phyloP scores from a whole-genome alignment of 148 eudicot genomes.

The Persicaria maculosa region DNA sequence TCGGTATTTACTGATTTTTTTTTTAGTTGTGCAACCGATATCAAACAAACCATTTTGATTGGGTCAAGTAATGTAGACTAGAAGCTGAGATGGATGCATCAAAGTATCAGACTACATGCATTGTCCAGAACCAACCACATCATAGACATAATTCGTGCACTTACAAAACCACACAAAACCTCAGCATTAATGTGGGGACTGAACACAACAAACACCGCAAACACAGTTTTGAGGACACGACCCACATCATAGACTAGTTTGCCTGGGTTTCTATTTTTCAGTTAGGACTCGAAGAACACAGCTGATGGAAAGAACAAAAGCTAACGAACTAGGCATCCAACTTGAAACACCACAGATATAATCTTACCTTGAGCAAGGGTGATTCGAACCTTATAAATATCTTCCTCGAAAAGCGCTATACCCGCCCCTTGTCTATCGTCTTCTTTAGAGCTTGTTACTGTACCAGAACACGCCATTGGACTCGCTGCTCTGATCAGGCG shows the following conservation, averaged over 20 bases:
- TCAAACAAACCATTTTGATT: too few species aligned
- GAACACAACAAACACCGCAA: not conserved
- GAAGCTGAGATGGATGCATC: too few species aligned
- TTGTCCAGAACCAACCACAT: too few species aligned
- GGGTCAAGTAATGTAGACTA: too few species aligned
- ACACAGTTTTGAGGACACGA: constrained; percentile 3
- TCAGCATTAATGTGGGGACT: too few species aligned
- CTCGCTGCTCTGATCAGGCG: constrained; percentile 43
- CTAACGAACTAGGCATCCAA: not conserved
- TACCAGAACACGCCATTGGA: constrained; percentile 78
- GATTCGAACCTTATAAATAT: not conserved
- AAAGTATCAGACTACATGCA: too few species aligned
- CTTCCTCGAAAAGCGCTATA: not conserved
- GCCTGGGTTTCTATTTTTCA: not conserved
- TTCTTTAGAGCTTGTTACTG: constrained; percentile 51
- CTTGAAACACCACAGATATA: not conserved
- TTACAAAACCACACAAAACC: too few species aligned
- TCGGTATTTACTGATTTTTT: too few species aligned
- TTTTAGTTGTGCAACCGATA: too few species aligned
- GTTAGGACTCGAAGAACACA: not conserved
- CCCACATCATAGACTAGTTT: not conserved
- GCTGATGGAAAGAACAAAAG: not conserved
- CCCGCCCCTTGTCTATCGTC: not conserved
- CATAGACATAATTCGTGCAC: too few species aligned
- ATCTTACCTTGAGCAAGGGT: not conserved